Base-by-base conservation (phyloP, 2,329 filamentous ascomycete species). In the Ophiobolus disseminans region DNA sequence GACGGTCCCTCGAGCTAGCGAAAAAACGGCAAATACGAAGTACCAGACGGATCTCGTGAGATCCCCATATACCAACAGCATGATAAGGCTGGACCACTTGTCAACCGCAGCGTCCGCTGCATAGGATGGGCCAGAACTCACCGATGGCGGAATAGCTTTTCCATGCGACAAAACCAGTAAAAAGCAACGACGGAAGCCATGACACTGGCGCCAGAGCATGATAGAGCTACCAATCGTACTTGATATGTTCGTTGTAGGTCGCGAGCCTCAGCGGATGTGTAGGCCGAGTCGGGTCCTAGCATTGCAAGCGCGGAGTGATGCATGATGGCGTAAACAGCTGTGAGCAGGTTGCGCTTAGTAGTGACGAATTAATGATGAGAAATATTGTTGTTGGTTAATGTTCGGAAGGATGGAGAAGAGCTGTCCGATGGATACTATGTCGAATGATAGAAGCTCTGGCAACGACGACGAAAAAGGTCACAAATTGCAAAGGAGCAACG, bases 81-180 rank as follows among this genome's bases (percentile, higher is more conserved):
- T 84, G 48, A 93, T 87, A 45, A 93, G 79, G 54, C 87, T 90
- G 20, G 3, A 7, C 1, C 9, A 13, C 9, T 7, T 20, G 10
- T 41, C 45, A 34, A 20, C 11, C 1, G n/a, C n/a, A 17, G 13
- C 8, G n/a, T 23, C 23, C 5, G 16, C 7, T 4, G 17, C 21
- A 19, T n/a, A 9, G 10, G 4, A 7, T 28, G 19, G 14, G 14
- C 4, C 16, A 21, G 22, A 26, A 54, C 82, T 74, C 75, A 86
- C 85, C 87, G 84, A 68, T 91, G 87, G 36, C 89, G 83, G 69
- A 91, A 92, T 55, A 81, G 85, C 63, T 87, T 82, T 57, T 84
- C 81, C 86, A 91, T 91, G 53, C 84, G 80, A 48, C 83, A 76
- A 65, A 92, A 91, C 85, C 86, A 91, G 73, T 87, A 88, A 31